A percentile compares a stretch with the other conserved stretches of the same genome.
phyloP scores from a whole-genome alignment of 768 basidiomycete species.

The Leccinellum rugosiceps region DNA sequence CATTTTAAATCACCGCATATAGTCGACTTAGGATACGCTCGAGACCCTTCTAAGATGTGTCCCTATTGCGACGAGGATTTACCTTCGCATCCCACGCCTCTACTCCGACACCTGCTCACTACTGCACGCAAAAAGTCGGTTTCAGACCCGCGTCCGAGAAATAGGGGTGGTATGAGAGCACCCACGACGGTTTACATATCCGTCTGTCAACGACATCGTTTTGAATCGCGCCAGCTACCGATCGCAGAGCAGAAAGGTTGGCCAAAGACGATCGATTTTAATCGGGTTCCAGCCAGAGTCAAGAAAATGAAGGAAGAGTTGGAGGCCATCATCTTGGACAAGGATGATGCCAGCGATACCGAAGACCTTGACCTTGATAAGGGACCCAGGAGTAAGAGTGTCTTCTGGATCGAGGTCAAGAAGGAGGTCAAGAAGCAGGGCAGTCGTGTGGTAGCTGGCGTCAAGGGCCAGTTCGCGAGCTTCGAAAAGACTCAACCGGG shows the following conservation, averaged over 20 bases:
- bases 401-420: slow-evolving; percentile 70
- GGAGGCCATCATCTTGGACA: slow-evolving; percentile 50
- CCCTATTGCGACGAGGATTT: slow-evolving; percentile 78
- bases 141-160: slow-evolving; percentile 62
- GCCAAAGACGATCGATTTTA: slow-evolving; percentile 73
- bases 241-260: slow-evolving; percentile 69
- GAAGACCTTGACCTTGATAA: slow-evolving; percentile 12
- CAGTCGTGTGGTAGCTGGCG: slow-evolving; percentile 59
- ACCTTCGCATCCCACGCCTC: slow-evolving; percentile 58
- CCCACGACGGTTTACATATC: slow-evolving; percentile 52
- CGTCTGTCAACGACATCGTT: slow-evolving; percentile 76
- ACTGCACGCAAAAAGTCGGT: slow-evolving; percentile 51
- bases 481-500: slow-evolving; percentile 86
- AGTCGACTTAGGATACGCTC: slow-evolving; percentile 51
- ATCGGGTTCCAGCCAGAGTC: slow-evolving; percentile 50
- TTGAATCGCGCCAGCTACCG: slow-evolving; percentile 71
- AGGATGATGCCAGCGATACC: slow-evolving; percentile 23
- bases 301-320: slow-evolving; percentile 46
- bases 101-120: slow-evolving; percentile 52
- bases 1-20: background rate
- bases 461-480: slow-evolving; percentile 70
- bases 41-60: slow-evolving; percentile 69
- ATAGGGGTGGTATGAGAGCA: slow-evolving; percentile 60
- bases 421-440: slow-evolving; percentile 64
- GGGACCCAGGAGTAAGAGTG: slow-evolving; percentile 39